Evolutionary conservation across 495 filamentous ascomycete genomes (phyloP).

Genomic region (Bacidia rubella): DNA sequence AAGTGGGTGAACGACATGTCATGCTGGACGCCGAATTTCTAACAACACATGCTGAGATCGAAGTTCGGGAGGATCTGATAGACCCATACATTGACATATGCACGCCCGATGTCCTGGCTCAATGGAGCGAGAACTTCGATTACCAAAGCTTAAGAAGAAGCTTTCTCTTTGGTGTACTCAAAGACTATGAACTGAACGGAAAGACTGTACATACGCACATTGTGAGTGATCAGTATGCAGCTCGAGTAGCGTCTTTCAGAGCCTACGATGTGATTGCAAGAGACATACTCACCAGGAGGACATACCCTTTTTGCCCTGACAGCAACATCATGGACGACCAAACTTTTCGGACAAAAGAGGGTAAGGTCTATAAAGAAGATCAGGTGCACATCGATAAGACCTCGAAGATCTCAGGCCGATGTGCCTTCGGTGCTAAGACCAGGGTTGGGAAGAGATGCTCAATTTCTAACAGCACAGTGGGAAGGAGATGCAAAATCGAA

Average conservation of each 20-base stretch:
- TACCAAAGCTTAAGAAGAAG: constrained; percentile 79
- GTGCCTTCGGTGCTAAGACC: constrained; percentile 63
- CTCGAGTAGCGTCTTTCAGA: constrained; percentile 68
- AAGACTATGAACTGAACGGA: constrained; percentile 91
- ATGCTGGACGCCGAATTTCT: constrained; percentile 64
- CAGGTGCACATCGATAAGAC: constrained; percentile 59
- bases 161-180: constrained; percentile 81
- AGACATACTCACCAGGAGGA: constrained; percentile 78
- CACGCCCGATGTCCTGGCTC: constrained; percentile 81
- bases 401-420: constrained; percentile 47
- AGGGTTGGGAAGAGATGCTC: constrained; percentile 58
- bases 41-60: constrained; percentile 48
- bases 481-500: constrained; percentile 72
- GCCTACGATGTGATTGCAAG: constrained; percentile 84
- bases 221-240: constrained; percentile 60
- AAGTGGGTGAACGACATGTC: constrained; percentile 34
- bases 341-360: constrained; percentile 52
- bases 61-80: constrained; percentile 75
- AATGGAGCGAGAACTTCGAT: constrained; percentile 97
- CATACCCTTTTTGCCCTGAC: constrained; percentile 87
- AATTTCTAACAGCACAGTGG: constrained; percentile 62
- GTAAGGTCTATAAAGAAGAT: constrained; percentile 56
- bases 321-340: constrained; percentile 69
- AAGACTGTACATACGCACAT: constrained; percentile 93
- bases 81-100: constrained; percentile 97